Evolutionary conservation across 768 basidiomycete genomes (phyloP).

Genomic region (Clitopilus passeckerianus): DNA sequence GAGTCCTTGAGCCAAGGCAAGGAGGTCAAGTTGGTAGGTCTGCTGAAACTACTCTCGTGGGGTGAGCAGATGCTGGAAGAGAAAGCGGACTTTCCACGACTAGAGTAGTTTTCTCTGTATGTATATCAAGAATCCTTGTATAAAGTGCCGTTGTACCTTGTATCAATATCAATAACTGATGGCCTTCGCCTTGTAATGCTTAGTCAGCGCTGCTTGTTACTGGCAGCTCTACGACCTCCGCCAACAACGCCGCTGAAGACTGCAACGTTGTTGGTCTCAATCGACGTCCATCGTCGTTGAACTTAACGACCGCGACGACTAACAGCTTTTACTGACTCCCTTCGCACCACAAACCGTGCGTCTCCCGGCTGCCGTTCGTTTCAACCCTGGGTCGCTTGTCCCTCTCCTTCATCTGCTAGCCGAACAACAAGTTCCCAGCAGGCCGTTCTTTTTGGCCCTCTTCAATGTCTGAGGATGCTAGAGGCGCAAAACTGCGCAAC

Average conservation of each 20-base stretch:
- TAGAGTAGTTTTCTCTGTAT: neutral
- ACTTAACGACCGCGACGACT: constrained; percentile 1
- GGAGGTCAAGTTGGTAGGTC: constrained; percentile 81
- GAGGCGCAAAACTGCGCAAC: constrained; percentile 29
- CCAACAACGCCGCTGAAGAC: neutral
- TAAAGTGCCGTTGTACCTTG: no score
- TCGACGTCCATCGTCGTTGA: neutral
- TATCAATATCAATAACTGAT: neutral
- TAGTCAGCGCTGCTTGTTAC: neutral
- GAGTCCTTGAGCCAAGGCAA: constrained; percentile 89
- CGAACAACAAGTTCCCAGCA: neutral
- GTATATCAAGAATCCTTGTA: no score
- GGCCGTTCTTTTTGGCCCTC: neutral
- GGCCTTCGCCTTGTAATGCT: neutral
- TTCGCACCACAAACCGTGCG: constrained; percentile 1
- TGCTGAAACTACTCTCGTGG: constrained; percentile 85
- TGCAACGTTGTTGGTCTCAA: neutral
- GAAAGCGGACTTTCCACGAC: constrained; percentile 73
- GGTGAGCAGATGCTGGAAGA: constrained; percentile 78
- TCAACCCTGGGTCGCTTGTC: neutral
- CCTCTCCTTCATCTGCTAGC: neutral
- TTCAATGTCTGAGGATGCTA: constrained; percentile 60
- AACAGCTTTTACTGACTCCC: constrained; percentile 6
- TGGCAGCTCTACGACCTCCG: neutral
- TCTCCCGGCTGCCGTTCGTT: neutral